Evolutionary conservation across 495 filamentous ascomycete species (phyloP).

Genomic region (Apodospora peruviana): DNA sequence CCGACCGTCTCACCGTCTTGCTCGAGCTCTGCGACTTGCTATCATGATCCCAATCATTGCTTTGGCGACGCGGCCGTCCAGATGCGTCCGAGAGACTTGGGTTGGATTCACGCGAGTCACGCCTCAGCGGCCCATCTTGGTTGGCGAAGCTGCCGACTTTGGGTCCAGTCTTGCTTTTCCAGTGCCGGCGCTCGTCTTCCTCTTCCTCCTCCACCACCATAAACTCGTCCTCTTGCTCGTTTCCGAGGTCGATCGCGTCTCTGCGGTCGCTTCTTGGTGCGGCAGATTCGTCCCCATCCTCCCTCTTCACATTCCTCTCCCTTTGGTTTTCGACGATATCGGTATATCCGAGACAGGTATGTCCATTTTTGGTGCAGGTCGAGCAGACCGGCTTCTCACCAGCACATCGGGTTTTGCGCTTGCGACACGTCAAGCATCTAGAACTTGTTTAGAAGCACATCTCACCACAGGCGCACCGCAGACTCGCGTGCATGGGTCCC

Average conservation of each 20-base stretch:
- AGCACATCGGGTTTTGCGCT: slow-evolving; percentile 77
- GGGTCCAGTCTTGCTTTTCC: slow-evolving; percentile 18
- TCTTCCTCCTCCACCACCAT: slow-evolving; percentile 29
- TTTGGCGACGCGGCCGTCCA: slow-evolving; percentile 10
- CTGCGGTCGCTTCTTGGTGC: slow-evolving; percentile 17
- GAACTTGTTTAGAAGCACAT: slow-evolving; percentile 20
- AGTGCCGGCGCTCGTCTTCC: slow-evolving; percentile 26
- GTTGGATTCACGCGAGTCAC: slow-evolving; percentile 23
- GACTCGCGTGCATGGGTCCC: too few species aligned
- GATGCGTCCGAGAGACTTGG: slow-evolving; percentile 15
- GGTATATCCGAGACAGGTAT: slow-evolving; percentile 63
- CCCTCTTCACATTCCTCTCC: slow-evolving; percentile 36
- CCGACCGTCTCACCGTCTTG: slow-evolving; percentile 14
- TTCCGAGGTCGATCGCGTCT: slow-evolving; percentile 17
- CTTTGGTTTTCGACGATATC: slow-evolving; percentile 44
- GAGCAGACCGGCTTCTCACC: slow-evolving; percentile 71
- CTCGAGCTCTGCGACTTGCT: slow-evolving; percentile 15
- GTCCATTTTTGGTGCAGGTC: slow-evolving; percentile 70
- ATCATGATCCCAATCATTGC: slow-evolving; percentile 26
- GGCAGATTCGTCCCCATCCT: slow-evolving; percentile 15
- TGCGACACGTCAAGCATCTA: slow-evolving; percentile 74
- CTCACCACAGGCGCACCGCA: slow-evolving; percentile 5
- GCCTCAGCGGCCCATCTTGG: slow-evolving; percentile 8
- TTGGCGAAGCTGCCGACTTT: slow-evolving; percentile 18
- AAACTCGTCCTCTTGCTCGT: slow-evolving; percentile 23